phyloP scores from a whole-genome alignment of 2,329 filamentous ascomycete genomes.

The Shiraia sp. region DNA sequence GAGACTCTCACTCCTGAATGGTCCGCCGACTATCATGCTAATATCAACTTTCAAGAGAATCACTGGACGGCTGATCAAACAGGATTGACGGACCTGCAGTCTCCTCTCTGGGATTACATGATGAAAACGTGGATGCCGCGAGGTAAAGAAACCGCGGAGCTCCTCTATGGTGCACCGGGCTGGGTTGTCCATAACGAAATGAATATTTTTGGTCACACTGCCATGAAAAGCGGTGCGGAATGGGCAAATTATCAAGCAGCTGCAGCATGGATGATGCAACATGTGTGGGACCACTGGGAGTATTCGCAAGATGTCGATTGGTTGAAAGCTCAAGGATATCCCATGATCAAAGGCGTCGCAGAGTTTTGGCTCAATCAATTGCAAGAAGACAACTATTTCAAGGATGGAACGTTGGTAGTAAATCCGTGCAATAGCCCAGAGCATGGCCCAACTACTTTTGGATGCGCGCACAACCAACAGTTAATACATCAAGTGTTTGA shows the following conservation, averaged over 20 bases:
- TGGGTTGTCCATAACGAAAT: slow-evolving; percentile 63
- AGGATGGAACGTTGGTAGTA: slow-evolving; percentile 58
- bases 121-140: slow-evolving; percentile 57
- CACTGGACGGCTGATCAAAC: slow-evolving; percentile 61
- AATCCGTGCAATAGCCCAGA: slow-evolving; percentile 65
- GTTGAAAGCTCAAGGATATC: slow-evolving; percentile 54
- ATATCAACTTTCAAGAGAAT: slow-evolving; percentile 67
- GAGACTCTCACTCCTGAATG: slow-evolving; percentile 52
- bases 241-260: slow-evolving; percentile 53
- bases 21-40: slow-evolving; percentile 61
- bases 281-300: slow-evolving; percentile 61
- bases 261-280: slow-evolving; percentile 64
- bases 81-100: slow-evolving; percentile 52
- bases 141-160: slow-evolving; percentile 56
- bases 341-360: slow-evolving; percentile 57
- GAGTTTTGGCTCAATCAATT: slow-evolving; percentile 62
- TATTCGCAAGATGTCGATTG: slow-evolving; percentile 56
- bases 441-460: slow-evolving; percentile 57
- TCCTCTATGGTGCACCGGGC: slow-evolving; percentile 59
- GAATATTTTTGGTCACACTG: slow-evolving; percentile 63
- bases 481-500: slow-evolving; percentile 50
- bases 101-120: slow-evolving; percentile 59
- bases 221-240: slow-evolving; percentile 51
- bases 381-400: slow-evolving; percentile 54
- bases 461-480: slow-evolving; percentile 59